These are phyloP conservation scores for Xanthoconium purpureum DNA, from an alignment of 768 basidiomycete genomes.

Conservation along the genomic window DNA sequence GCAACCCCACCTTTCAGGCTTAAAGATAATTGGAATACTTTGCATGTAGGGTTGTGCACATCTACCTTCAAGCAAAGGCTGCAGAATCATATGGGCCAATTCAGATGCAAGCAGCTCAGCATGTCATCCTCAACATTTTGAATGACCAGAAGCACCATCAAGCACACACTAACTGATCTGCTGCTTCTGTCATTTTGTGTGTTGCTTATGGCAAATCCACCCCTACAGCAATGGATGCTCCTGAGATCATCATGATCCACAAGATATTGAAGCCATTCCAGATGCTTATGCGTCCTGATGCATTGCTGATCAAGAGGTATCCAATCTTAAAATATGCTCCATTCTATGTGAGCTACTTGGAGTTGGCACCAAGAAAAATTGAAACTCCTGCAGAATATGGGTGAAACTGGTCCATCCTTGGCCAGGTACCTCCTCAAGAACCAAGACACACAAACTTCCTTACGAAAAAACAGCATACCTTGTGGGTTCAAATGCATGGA, in stretches of 20 bases:
- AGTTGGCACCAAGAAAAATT: slow-evolving; percentile 56
- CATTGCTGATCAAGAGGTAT: slow-evolving; percentile 34
- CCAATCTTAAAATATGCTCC: slow-evolving; percentile 51
- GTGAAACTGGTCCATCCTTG: slow-evolving; percentile 41
- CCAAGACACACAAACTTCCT: slow-evolving; percentile 51
- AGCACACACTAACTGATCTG: slow-evolving; percentile 48
- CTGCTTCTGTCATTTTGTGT: slow-evolving; percentile 35
- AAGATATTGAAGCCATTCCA: slow-evolving; percentile 36
- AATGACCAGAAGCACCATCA: slow-evolving; percentile 43
- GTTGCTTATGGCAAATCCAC: slow-evolving; percentile 36
- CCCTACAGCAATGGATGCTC: slow-evolving; percentile 27
- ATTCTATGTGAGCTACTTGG: slow-evolving; percentile 56
- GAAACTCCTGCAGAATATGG: slow-evolving; percentile 31
- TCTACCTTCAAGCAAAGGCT: slow-evolving; percentile 54
- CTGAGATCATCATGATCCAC: slow-evolving; percentile 34
- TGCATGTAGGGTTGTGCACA: slow-evolving; percentile 48
- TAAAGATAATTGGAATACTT: background rate
- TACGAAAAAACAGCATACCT: slow-evolving; percentile 60
- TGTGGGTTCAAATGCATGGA: too few species aligned
- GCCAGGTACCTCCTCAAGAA: slow-evolving; percentile 56
- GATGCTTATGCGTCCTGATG: slow-evolving; percentile 36
- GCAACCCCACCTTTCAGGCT: too few species aligned
- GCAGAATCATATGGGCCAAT: slow-evolving; percentile 48
- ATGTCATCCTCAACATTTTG: slow-evolving; percentile 32
- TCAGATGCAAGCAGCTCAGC: slow-evolving; percentile 37